A percentile compares a stretch with the other conserved stretches of the same genome.
Evolutionary conservation across 495 filamentous ascomycete species (phyloP).

Genomic region (Podospora sp.): DNA sequence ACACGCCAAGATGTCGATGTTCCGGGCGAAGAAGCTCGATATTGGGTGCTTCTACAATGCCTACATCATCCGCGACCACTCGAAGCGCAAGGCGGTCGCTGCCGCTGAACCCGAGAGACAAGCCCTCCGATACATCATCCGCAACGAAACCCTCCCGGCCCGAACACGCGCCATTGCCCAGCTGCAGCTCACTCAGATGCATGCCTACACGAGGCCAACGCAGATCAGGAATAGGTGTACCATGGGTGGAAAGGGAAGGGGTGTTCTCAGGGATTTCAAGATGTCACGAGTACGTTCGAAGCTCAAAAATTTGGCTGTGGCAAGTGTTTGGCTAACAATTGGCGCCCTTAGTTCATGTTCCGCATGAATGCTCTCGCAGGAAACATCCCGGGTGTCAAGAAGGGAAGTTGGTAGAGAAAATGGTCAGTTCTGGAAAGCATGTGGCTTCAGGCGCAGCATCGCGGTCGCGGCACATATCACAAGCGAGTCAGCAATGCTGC

Average conservation of each 20-base stretch:
- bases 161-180: conserved; percentile 86
- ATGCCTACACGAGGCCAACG: conserved; percentile 87
- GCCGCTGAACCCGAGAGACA: conserved; percentile 86
- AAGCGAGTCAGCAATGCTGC: background rate
- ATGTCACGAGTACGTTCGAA: conserved; percentile 75
- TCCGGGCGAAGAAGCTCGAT: conserved; percentile 84
- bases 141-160: conserved; percentile 82
- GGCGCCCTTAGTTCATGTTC: conserved; percentile 75
- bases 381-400: conserved; percentile 87
- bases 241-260: conserved; percentile 79
- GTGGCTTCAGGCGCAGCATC: background rate
- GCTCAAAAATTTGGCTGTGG: background rate
- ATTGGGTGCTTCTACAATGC: conserved; percentile 83
- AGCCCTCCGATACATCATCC: conserved; percentile 92
- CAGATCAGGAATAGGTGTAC: conserved; percentile 94
- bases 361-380: conserved; percentile 85
- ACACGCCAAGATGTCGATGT: conserved; percentile 68
- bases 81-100: conserved; percentile 90
- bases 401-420: conserved; percentile 81
- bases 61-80: conserved; percentile 85
- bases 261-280: conserved; percentile 87
- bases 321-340: background rate
- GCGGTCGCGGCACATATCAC: background rate
- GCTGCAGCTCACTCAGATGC: conserved; percentile 90
- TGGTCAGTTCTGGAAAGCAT: background rate